Conservation (phyloP, 306 rosid genomes). For the Morella rubra region DNA sequence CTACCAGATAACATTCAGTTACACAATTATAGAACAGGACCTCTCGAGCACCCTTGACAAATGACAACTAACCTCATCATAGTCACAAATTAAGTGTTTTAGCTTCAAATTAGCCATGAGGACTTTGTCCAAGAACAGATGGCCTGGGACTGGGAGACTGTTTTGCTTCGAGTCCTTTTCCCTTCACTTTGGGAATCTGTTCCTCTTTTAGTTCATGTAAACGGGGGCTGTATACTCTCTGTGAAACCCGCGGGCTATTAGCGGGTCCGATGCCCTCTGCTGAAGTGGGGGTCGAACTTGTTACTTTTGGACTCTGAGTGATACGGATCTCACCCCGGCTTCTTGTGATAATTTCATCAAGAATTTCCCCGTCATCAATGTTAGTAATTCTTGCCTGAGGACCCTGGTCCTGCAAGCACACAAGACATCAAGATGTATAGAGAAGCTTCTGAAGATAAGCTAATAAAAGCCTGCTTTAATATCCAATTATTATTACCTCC, state of each 20-base stretch:
- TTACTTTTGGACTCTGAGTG: constrained; percentile 66
- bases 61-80: constrained; percentile 32
- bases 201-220: constrained; percentile 53
- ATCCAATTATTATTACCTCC: background rate
- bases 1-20: constrained; percentile 24
- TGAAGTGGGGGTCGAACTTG: constrained; percentile 67
- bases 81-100: constrained; percentile 22
- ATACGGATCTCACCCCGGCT: constrained; percentile 88
- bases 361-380: constrained; percentile 67
- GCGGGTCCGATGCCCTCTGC: constrained; percentile 49
- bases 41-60: constrained; percentile 59
- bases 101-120: constrained; percentile 38
- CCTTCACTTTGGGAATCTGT: constrained; percentile 40
- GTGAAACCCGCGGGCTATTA: constrained; percentile 50
- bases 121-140: constrained; percentile 41
- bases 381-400: constrained; percentile 43
- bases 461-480: constrained; percentile 4
- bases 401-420: constrained; percentile 44
- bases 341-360: constrained; percentile 84
- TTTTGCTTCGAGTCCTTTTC: constrained; percentile 37
- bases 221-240: constrained; percentile 50
- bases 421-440: constrained; percentile 17
- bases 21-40: constrained; percentile 36
- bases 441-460: constrained; percentile 13
- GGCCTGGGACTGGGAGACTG: constrained; percentile 52